These are phyloP conservation scores for Termitomyces sp. DNA, from an alignment of 768 basidiomycete genomes.

Conservation along the genomic window DNA sequence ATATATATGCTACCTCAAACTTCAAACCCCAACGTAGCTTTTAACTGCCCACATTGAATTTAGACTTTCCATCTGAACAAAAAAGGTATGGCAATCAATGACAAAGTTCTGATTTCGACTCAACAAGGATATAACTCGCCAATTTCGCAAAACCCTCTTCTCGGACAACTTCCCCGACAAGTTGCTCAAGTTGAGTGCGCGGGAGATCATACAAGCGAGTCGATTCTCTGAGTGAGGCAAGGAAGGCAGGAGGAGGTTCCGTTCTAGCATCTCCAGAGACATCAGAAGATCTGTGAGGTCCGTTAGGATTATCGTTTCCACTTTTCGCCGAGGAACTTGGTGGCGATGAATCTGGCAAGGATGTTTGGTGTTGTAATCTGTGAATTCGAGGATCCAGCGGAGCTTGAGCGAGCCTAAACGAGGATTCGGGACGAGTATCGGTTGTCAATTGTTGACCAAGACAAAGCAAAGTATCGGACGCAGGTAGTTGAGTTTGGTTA, in stretches of 20 bases:
- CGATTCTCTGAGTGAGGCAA: conserved; percentile 38
- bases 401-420: background rate
- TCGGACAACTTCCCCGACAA: conserved; percentile 58
- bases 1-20: too few relatives aligned
- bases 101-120: background rate
- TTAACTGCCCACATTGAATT: conserved; percentile 52
- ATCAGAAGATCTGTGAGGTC: background rate
- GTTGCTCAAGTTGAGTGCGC: conserved; percentile 44
- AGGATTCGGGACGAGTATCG: background rate
- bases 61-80: conserved; percentile 45
- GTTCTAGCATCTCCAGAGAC: background rate
- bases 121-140: conserved; percentile 37
- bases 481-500: background rate
- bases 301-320: background rate
- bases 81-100: background rate
- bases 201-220: conserved; percentile 54
- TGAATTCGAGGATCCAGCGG: background rate
- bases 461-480: conserved; percentile 1
- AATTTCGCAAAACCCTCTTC: conserved; percentile 77
- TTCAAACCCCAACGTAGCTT: conserved; percentile 25
- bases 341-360: conserved; percentile 10
- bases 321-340: conserved; percentile 10
- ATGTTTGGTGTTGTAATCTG: background rate
- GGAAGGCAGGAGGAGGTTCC: conserved; percentile 17
- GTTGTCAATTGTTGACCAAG: background rate